Base-by-base conservation (phyloP, 1,284 basidiomycete species). In the Ceratobasidium theobromae region DNA sequence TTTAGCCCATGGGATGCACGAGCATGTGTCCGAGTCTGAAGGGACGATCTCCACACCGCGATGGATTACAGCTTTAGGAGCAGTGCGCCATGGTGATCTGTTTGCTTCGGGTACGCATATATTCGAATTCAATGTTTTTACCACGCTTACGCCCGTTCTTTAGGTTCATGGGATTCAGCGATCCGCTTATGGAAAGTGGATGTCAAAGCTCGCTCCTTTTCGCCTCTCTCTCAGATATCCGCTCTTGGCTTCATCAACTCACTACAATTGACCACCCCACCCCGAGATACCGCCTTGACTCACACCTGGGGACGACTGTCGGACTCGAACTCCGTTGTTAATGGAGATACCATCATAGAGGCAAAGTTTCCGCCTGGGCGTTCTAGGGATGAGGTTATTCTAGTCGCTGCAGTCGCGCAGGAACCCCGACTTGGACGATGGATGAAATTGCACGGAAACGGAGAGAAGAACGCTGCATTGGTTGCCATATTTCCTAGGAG, bases 121-220 rank as follows among this genome's bases (percentile, higher is more conserved):
- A 64, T 18, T 35, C 33, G 52, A 60, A 35, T 38, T 21, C 25
- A 45, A 21, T 16, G 35, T 57, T 21, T 65, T 11, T 51, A 38
- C 11, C 62, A 69, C 67, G 49, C 21, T 23, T 52, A 49, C 66
- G 58, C 54, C 55, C 9, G 70, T 35, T 51, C 16, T 58, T 21
- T 71, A 89, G 95, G 95, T 16, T 98, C 95, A 14, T 98, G 92
- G 89, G 94, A 98, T 70, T 93, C 93, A 41, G 73, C 79, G 52
- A 86, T 99, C 72, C 86, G 89, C 30, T 77, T 99, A 72, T 99
- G 96, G 96, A 88, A 89, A 72, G 78, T 99, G 33, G 87, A 93
- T 68, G 71, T 82, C 0, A 86, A 84, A 67, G 77, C 95, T 12
- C 88, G 86, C 73, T 87, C 87, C 0, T 97, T 98, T 76, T 77